phyloP scores from a whole-genome alignment of 768 basidiomycete genomes.

The Hygrocybe coccinea region DNA sequence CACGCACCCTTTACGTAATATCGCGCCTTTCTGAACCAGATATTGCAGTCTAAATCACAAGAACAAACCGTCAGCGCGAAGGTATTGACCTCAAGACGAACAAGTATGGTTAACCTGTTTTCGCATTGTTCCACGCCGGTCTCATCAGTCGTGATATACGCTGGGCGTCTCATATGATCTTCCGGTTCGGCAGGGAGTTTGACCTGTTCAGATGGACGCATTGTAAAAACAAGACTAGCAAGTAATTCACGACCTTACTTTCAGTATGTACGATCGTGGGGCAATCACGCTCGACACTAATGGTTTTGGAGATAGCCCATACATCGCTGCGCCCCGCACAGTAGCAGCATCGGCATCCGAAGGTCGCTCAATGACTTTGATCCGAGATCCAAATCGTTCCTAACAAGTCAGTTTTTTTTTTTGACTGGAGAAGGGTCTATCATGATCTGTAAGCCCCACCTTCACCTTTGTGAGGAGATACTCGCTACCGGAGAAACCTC shows the following conservation, averaged over 20 bases:
- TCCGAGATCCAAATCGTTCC: constrained; percentile 62
- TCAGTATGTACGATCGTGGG: constrained; percentile 83
- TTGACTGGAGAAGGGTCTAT: constrained; percentile 11
- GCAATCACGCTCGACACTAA: constrained; percentile 80
- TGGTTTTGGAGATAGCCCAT: constrained; percentile 69
- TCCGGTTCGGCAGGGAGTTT: constrained; percentile 85
- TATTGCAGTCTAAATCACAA: constrained; percentile 64
- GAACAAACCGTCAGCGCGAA: constrained; percentile 23
- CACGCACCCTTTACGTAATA: constrained; percentile 75
- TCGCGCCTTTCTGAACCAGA: constrained; percentile 81
- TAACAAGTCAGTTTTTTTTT: constrained; percentile 24
- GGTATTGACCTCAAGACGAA: constrained; percentile 12
- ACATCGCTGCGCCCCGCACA: constrained; percentile 80
- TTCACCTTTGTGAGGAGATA: constrained; percentile 78
- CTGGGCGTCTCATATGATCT: constrained; percentile 80
- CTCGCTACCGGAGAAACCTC: constrained; percentile 83
- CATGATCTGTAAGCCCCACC: constrained; percentile 36
- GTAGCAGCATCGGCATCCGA: constrained; percentile 87
- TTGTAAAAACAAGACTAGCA: not conserved
- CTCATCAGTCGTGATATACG: constrained; percentile 74
- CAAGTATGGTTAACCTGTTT: constrained; percentile 53
- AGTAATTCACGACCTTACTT: constrained; percentile 40
- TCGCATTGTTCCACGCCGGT: constrained; percentile 77
- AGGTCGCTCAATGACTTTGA: constrained; percentile 76
- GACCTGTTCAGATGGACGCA: constrained; percentile 43